These are phyloP conservation scores for Zygotorulaspora mrakii DNA, from an alignment of 1,139 yeast species.

Conservation along the genomic window DNA sequence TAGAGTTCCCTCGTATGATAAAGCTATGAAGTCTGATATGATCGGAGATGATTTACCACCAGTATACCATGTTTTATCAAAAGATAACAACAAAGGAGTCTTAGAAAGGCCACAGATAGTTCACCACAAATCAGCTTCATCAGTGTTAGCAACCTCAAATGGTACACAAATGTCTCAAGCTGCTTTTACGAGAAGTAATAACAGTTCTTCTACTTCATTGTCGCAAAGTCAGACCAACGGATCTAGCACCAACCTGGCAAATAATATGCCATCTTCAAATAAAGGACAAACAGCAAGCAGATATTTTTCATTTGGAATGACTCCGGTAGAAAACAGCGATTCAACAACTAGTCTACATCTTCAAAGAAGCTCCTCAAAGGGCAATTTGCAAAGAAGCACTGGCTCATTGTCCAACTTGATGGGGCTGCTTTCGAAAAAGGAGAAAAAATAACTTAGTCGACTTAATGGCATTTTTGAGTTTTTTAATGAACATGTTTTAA, in stretches of 20 bases:
- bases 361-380: constrained; percentile 14
- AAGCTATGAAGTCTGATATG: constrained; percentile 57
- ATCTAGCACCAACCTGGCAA: constrained; percentile 7
- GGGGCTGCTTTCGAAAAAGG: constrained; percentile 21
- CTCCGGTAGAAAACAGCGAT: constrained; percentile 20
- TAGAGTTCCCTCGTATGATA: constrained; percentile 76
- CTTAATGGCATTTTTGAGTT: neutral
- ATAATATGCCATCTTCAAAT: constrained; percentile 13
- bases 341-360: constrained; percentile 13
- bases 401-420: constrained; percentile 23
- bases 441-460: constrained; percentile 8
- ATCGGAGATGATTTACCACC: constrained; percentile 57
- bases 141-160: constrained; percentile 19
- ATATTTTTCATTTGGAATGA: constrained; percentile 30
- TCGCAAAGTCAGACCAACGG: constrained; percentile 14
- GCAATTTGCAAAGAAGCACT: constrained; percentile 15
- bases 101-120: constrained; percentile 24
- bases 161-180: constrained; percentile 19
- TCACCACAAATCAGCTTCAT: constrained; percentile 21
- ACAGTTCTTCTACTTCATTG: constrained; percentile 25
- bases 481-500: neutral
- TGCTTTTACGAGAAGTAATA: constrained; percentile 25
- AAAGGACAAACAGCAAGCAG: constrained; percentile 23
- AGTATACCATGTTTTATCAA: constrained; percentile 43
- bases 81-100: constrained; percentile 7